phyloP scores from a whole-genome alignment of 2,329 filamentous ascomycete species.

The Cryphonectria nitschkei region DNA sequence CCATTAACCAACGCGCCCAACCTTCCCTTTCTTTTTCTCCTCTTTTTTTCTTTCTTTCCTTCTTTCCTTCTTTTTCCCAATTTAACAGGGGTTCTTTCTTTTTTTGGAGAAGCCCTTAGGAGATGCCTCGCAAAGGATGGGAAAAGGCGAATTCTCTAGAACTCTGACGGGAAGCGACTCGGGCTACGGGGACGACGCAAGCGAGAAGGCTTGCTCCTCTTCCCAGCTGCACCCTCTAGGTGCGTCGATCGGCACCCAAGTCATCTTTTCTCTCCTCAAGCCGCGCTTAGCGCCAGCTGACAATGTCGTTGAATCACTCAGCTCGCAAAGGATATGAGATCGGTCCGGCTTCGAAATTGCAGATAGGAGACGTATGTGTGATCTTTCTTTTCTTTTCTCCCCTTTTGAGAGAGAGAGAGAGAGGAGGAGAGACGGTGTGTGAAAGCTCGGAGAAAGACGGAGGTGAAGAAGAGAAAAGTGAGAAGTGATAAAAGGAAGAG shows the following conservation, averaged over 20 bases:
- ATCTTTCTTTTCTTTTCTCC: background rate
- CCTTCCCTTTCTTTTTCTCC: conserved; percentile 20
- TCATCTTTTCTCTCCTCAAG: background rate
- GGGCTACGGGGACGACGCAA: conserved; percentile 41
- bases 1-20: background rate
- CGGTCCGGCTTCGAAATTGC: conserved; percentile 39
- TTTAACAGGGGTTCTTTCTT: background rate
- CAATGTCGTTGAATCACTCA: conserved; percentile 28
- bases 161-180: conserved; percentile 41
- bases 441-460: background rate
- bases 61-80: conserved; percentile 32
- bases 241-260: conserved; percentile 30
- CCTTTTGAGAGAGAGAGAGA: background rate
- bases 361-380: conserved; percentile 41
- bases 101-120: background rate
- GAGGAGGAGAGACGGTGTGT: too few species aligned
- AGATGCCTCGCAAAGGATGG: conserved; percentile 40
- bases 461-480: background rate
- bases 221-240: conserved; percentile 38
- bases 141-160: conserved; percentile 39
- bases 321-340: conserved; percentile 43
- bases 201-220: conserved; percentile 36
- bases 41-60: conserved; percentile 30
- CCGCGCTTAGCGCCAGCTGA: conserved; percentile 19
- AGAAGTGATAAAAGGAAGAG: background rate